These are phyloP conservation scores for Calonectria hongkongensis DNA, from an alignment of 2,329 filamentous ascomycete genomes.

Conservation along the genomic window DNA sequence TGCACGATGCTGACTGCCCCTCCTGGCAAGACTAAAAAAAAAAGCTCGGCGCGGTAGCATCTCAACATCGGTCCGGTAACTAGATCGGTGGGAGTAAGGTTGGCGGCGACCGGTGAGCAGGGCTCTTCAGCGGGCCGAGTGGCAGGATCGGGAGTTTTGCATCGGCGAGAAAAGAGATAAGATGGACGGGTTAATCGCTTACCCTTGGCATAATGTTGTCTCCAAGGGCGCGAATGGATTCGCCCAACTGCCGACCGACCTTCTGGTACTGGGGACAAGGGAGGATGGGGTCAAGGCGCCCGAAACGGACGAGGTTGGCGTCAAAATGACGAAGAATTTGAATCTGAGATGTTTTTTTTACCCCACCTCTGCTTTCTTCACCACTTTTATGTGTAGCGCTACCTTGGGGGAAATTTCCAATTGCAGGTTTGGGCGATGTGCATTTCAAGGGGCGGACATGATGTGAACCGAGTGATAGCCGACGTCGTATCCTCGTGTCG, in stretches of 20 bases:
- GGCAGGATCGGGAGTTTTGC: constrained; percentile 19
- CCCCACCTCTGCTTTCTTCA: constrained; percentile 17
- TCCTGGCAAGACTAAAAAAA: constrained; percentile 14
- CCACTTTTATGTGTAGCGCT: constrained; percentile 16
- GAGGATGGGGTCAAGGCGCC: neutral
- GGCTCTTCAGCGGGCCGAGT: constrained; percentile 3
- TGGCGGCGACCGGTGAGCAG: constrained; percentile 31
- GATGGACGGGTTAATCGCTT: constrained; percentile 1
- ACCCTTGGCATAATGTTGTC: neutral
- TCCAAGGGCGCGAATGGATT: neutral
- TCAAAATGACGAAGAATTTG: constrained; percentile 33
- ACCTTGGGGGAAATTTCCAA: constrained; percentile 9
- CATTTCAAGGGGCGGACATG: constrained; percentile 32
- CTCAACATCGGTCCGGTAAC: constrained; percentile 33
- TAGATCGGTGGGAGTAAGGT: constrained; percentile 20
- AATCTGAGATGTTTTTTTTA: constrained; percentile 11
- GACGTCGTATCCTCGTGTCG: constrained; percentile 49
- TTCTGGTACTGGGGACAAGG: neutral
- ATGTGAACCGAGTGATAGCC: constrained; percentile 41
- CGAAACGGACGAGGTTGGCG: constrained; percentile 20
- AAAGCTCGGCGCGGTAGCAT: constrained; percentile 12
- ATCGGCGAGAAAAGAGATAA: constrained; percentile 25
- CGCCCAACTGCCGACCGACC: constrained; percentile 17
- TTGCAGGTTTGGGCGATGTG: constrained; percentile 29
- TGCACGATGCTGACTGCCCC: neutral